Evolutionary conservation across 2,329 filamentous ascomycete genomes (phyloP), one percentile per base, ranked within the genome.

Genomic region (Fusarium proliferatum): DNA sequence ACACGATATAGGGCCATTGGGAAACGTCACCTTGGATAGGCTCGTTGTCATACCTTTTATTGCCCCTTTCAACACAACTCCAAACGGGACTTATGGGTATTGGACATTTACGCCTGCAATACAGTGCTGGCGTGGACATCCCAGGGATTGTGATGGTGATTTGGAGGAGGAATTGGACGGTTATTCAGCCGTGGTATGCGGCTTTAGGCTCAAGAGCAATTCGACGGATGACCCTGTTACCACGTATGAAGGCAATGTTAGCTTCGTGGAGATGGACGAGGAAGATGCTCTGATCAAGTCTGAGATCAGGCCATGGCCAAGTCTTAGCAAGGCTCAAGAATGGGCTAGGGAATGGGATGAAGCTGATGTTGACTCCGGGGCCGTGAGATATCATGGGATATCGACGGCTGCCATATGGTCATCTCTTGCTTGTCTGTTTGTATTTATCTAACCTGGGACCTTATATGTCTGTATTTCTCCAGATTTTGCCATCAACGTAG

Each of bases 1-100:
- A 11, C 2, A 15, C 9, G 5, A 3, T 3, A 9, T 26, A 3
- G 6, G 13, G 4, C 26, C 17, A 6, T n/a, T 36, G 1, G 19
- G 4, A 6, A 19, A 13, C 1, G 3, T 53, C 17, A 38, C n/a
- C 9, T 5, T 53, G 17, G 23, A 53, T 1, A 53, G 49, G 9
- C 49, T 53, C 17, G 12, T 21, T 12, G 49, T 53, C 4, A 10
- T 53, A 7, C 49, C 49, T 0, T 53, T 53, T 9, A 53, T 17
- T 12, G 23, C 17, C 1, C 33, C 49, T 2, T 36, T 21, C 4
- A 38, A 38, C 2, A 26, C 33, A 10, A 53, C 49, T 16, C 33
- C 17, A 2, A 53, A 53, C 3, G n/a, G 33, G 2, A 38, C 49
- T 2, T 53, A 53, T 11, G 49, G 49, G 13, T 53, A 26, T 21